Conservation (phyloP, 2,329 filamentous ascomycete species). For the Xylaria sp. region DNA sequence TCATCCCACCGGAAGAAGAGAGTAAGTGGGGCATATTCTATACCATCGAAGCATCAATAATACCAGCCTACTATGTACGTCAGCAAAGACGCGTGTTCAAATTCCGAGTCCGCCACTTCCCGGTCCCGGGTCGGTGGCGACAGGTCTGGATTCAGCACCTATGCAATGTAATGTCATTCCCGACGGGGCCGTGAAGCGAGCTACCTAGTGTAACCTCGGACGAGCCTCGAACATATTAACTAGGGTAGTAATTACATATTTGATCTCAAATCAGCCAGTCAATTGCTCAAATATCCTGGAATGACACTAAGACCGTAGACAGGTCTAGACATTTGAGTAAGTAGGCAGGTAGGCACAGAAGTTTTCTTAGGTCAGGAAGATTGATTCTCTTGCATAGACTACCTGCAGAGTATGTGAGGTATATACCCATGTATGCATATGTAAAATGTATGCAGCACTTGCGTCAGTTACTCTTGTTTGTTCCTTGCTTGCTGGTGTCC, state of each 20-base stretch:
- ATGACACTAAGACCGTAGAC: too few species aligned
- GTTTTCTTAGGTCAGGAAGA: neutral
- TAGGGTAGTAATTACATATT: neutral
- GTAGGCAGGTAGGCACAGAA: neutral
- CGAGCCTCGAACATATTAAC: neutral
- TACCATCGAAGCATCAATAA: neutral
- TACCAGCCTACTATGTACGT: neutral
- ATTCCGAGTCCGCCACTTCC: constrained; percentile 1
- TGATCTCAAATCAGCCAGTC: neutral
- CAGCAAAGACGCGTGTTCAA: constrained; percentile 26
- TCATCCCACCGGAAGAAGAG: neutral
- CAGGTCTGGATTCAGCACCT: too few species aligned
- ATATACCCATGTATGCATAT: neutral
- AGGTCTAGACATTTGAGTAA: too few species aligned
- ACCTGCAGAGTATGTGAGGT: neutral
- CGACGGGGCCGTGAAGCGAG: neutral
- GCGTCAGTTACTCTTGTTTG: too few species aligned
- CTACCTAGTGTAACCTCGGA: neutral
- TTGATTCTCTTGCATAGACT: neutral
- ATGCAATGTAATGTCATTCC: too few species aligned
- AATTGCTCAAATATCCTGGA: neutral
- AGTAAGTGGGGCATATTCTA: neutral
- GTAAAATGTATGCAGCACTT: neutral
- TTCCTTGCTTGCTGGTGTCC: too few species aligned
- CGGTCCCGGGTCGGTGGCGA: neutral